Conservation (phyloP, 371 early-diverging fungal genomes). For the Mortierella polycephala region DNA sequence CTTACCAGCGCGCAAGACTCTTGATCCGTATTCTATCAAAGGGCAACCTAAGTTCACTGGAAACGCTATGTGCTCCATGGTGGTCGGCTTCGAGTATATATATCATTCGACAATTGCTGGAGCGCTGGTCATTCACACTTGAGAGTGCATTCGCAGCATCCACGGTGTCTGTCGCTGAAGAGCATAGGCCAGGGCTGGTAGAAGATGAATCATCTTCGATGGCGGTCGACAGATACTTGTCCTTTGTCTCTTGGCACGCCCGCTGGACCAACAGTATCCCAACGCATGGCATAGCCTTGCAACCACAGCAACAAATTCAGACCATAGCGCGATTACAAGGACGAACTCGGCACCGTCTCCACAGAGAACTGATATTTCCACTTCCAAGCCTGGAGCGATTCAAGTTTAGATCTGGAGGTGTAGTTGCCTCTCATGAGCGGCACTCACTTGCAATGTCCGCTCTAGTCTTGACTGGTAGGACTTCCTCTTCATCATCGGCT, state of each 20-base stretch:
- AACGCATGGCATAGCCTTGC: not conserved
- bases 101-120: conserved; percentile 25
- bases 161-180: not conserved
- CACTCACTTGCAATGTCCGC: conserved; percentile 18
- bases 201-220: not conserved
- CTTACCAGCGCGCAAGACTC: conserved; percentile 20
- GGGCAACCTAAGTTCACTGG: conserved; percentile 8
- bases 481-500: conserved; percentile 3
- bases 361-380: conserved; percentile 8
- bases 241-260: conserved; percentile 8
- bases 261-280: conserved; percentile 20
- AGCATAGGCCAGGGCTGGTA: not conserved
- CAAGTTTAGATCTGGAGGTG: conserved; percentile 23
- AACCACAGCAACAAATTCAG: not conserved
- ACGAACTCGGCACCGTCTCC: not conserved
- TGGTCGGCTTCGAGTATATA: conserved; percentile 35
- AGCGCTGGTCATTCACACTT: conserved; percentile 30
- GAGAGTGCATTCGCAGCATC: conserved; percentile 7
- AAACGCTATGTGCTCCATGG: conserved; percentile 33
- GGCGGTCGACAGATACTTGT: not conserved
- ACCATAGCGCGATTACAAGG: not conserved
- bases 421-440: conserved; percentile 19
- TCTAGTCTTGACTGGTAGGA: conserved; percentile 27
- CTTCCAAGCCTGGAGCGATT: conserved; percentile 16
- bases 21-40: conserved; percentile 23